Evolutionary conservation across 805 yeast species (phyloP).

Genomic region (Wickerhamiella azyma): DNA sequence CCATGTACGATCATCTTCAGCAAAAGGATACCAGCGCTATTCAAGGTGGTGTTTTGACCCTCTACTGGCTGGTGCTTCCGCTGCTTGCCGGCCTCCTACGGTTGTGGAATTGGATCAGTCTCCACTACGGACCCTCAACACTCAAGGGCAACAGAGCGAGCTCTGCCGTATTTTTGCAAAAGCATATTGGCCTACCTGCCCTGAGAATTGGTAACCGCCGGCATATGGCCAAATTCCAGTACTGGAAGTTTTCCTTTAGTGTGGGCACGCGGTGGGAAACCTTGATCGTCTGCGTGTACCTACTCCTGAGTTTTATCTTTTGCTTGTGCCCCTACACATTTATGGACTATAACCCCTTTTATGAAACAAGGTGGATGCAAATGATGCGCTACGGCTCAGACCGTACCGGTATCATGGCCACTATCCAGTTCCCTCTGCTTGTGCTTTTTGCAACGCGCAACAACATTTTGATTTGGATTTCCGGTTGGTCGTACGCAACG

Average conservation of each 20-base stretch:
- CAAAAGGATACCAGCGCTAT: slow-evolving; percentile 23
- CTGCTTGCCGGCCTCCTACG: slow-evolving; percentile 9
- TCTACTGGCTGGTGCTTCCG: slow-evolving; percentile 23
- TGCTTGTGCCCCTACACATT: slow-evolving; percentile 22
- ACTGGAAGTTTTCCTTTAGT: slow-evolving; percentile 19
- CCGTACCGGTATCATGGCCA: slow-evolving; percentile 39
- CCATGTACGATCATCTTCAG: slow-evolving; percentile 13
- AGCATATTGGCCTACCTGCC: slow-evolving; percentile 28
- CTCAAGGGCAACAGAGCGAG: background rate
- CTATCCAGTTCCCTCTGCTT: slow-evolving; percentile 38
- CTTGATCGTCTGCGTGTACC: slow-evolving; percentile 31
- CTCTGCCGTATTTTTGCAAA: slow-evolving; percentile 11
- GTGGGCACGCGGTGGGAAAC: slow-evolving; percentile 43
- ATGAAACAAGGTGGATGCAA: slow-evolving; percentile 24
- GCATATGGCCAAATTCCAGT: slow-evolving; percentile 22
- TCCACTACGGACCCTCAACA: background rate
- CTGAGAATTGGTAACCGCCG: slow-evolving; percentile 18
- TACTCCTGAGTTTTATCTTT: slow-evolving; percentile 25
- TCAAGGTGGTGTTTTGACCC: slow-evolving; percentile 23
- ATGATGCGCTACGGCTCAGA: slow-evolving; percentile 36
- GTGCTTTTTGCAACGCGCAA: slow-evolving; percentile 50
- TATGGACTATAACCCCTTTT: slow-evolving; percentile 27
- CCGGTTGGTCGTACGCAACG: slow-evolving; percentile 44
- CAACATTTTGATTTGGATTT: slow-evolving; percentile 43
- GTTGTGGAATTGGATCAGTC: slow-evolving; percentile 11